Evolutionary conservation across 1,284 basidiomycete species (phyloP).

Genomic region (Anthracocystis walkeri): DNA sequence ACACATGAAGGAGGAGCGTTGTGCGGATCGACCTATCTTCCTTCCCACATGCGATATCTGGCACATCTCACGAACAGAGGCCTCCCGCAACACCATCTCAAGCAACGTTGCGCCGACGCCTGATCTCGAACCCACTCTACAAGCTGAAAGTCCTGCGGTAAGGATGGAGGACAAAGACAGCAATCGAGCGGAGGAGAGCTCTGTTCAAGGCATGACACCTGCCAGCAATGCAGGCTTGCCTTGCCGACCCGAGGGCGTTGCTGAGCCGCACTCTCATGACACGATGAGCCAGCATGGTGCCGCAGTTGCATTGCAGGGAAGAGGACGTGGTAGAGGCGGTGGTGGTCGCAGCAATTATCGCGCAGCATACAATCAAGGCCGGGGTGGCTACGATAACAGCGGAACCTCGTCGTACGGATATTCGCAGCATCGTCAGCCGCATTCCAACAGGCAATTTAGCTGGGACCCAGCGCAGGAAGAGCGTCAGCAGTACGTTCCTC

Average conservation of each 20-base stretch:
- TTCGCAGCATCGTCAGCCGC: neutral
- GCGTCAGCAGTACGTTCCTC: neutral
- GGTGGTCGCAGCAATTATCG: neutral
- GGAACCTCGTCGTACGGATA: neutral
- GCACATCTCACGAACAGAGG: neutral
- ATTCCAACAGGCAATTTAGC: neutral
- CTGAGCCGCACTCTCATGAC: neutral
- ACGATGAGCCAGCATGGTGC: neutral
- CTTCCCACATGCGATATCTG: neutral
- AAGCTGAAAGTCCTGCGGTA: neutral
- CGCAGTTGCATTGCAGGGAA: neutral
- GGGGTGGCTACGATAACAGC: neutral
- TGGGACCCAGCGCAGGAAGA: neutral
- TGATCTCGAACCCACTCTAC: neutral
- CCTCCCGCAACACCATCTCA: neutral
- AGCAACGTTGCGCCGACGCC: neutral
- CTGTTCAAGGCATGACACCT: neutral
- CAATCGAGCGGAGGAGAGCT: neutral
- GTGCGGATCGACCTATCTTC: neutral
- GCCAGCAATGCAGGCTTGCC: slow-evolving; percentile 4
- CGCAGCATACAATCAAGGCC: neutral
- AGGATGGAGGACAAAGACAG: slow-evolving; percentile 3
- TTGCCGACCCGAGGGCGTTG: slow-evolving; percentile 7
- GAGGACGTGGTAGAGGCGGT: slow-evolving; percentile 5
- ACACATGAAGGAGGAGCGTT: neutral